Evolutionary conservation across 768 basidiomycete species (phyloP), one percentile per base, ranked within the genome.

Genomic region (Crassisporium funariophilum): DNA sequence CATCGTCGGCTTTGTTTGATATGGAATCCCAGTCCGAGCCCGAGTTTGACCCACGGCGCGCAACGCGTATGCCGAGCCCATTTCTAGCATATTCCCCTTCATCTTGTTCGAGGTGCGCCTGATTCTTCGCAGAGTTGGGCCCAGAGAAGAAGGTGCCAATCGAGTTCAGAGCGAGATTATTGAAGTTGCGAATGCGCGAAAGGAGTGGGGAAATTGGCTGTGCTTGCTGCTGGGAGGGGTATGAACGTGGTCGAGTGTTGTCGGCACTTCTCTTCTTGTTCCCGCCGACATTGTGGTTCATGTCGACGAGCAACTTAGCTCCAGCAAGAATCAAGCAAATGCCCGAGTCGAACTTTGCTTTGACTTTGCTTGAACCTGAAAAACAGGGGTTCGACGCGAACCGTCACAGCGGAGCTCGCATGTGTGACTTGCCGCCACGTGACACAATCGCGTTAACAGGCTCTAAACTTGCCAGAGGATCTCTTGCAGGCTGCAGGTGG

Each of bases 71-170:
- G 16, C 12, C 27, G 12, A 12, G 15, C 35, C 8, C 40, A 17
- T 15, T 19, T 35, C 22, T 2, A 31, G 29, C 10, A n/a, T 11
- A 31, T 2, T 31, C 36, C 17, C 12, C 48, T 39, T 47, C 52
- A 24, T 19, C 36, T n/a, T 31, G 17, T 41, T 16, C 31, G 17
- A 36, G 23, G 29, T 17, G 24, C 16, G 23, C 23, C 27, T 5
- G 29, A 33, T 49, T 11, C 20, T 35, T 35, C 35, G 46, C 36
- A 29, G 54, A 51, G 29, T 48, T 23, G 41, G 50, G 44, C 4
- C 49, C 54, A 46, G 57, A 57, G 41, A 63, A 59, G 49, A 56
- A 40, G 50, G 55, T 57, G 17, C 57, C 52, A 17, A 63, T 47
- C 8, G 57, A 57, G 38, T 49, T 48, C 13, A 59, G 39, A 7